Evolutionary conservation across 2,329 filamentous ascomycete genomes (phyloP).

Genomic region (Stagonosporopsis cucurbitacearum): DNA sequence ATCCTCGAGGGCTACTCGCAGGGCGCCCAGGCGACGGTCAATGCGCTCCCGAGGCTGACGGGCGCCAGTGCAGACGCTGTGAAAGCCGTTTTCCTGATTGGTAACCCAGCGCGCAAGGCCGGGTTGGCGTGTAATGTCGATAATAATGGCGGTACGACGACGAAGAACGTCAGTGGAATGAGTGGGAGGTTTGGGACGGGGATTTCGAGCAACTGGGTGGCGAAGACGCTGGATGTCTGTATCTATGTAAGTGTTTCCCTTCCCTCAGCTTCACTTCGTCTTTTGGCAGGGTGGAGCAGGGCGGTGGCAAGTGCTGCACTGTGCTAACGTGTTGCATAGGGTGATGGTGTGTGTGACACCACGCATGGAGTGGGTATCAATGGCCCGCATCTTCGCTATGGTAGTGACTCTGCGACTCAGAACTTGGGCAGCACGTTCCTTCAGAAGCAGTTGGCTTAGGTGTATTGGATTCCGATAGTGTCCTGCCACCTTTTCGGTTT

Average conservation of each 20-base stretch:
- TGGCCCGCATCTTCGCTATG: conserved; percentile 39
- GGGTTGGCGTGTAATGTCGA: conserved; percentile 48
- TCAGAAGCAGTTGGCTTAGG: conserved; percentile 18
- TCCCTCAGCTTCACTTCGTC: background rate
- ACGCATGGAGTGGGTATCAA: conserved; percentile 43
- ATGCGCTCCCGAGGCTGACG: conserved; percentile 42
- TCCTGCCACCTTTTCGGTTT: too few relatives aligned
- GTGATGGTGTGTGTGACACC: conserved; percentile 49
- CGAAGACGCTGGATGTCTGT: conserved; percentile 49
- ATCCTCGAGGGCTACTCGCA: conserved; percentile 50
- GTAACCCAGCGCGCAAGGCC: conserved; percentile 42
- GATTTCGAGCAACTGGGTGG: conserved; percentile 42
- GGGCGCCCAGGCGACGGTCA: conserved; percentile 46
- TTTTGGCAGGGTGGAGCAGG: too few relatives aligned
- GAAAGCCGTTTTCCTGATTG: conserved; percentile 48
- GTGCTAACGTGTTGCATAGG: conserved; percentile 21
- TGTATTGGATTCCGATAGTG: too few relatives aligned
- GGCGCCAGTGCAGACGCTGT: conserved; percentile 44
- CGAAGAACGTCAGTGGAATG: conserved; percentile 40
- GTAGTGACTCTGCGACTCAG: conserved; percentile 35
- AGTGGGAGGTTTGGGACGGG: background rate
- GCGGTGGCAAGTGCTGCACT: too few relatives aligned
- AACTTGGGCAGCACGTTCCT: conserved; percentile 37
- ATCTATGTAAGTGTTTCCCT: conserved; percentile 33
- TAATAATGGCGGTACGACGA: conserved; percentile 43